Percentiles rank a stretch among this genome's conserved stretches.
Conservation (phyloP, 176 grass and related monocot genomes). For the Secale cereale region DNA sequence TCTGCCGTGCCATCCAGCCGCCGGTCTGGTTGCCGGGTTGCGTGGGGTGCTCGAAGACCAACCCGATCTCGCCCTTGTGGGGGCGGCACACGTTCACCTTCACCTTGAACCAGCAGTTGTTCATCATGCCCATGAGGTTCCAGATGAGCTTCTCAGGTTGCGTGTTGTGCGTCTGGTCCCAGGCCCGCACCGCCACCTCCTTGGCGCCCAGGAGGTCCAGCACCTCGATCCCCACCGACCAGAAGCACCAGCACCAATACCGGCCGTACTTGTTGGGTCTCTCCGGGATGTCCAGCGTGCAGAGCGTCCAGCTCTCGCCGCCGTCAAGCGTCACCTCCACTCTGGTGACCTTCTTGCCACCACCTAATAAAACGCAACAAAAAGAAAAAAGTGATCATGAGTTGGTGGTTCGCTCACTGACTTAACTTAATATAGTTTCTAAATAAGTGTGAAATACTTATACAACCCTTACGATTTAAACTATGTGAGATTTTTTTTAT, state of each 20-base stretch:
- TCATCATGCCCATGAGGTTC: slow-evolving; percentile 99
- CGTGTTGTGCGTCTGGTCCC: slow-evolving; percentile 93
- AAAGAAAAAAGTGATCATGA: no score
- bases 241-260: slow-evolving; percentile 99
- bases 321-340: slow-evolving; percentile 90
- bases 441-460: no score
- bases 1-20: slow-evolving; percentile 92
- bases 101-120: slow-evolving; percentile 99
- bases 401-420: no score
- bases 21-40: slow-evolving; percentile 71
- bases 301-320: slow-evolving; percentile 85
- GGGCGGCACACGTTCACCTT: slow-evolving; percentile 85
- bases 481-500: no score
- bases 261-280: slow-evolving; percentile 88
- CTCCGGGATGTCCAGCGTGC: slow-evolving; percentile 68
- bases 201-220: slow-evolving; percentile 80
- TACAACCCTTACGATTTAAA: no score
- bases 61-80: slow-evolving; percentile 75
- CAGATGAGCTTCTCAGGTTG: slow-evolving; percentile 91
- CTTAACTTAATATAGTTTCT: no score
- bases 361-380: slow-evolving; percentile 28
- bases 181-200: slow-evolving; percentile 83
- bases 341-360: slow-evolving; percentile 80
- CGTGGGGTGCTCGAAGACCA: slow-evolving; percentile 93
- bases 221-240: slow-evolving; percentile 83